A percentile compares a stretch with the other conserved stretches of the same genome.
Evolutionary conservation across 108 stramenopile genomes (phyloP).

Genomic region (Cyclotella choctawhatcheeana): DNA sequence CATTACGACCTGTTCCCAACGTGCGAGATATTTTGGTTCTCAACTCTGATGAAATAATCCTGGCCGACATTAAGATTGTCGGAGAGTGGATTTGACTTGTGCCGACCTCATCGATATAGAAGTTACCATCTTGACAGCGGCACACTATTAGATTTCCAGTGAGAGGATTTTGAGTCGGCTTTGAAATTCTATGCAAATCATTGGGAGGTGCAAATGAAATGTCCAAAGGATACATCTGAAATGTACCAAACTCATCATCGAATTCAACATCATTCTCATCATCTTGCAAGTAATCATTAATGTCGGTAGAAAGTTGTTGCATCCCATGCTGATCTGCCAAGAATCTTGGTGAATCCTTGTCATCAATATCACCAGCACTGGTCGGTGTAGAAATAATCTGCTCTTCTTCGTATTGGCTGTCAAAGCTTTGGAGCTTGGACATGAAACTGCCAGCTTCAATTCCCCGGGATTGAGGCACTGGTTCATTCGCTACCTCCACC

Average conservation of each 20-base stretch:
- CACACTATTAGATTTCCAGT: conserved; percentile 75
- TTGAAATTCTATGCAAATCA: conserved; percentile 14
- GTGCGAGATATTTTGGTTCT: conserved; percentile 51
- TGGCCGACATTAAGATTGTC: conserved; percentile 47
- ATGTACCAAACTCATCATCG: conserved; percentile 28
- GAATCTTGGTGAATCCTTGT: neutral
- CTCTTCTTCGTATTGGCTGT: neutral
- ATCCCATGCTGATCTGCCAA: neutral
- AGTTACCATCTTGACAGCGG: conserved; percentile 29
- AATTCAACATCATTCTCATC: conserved; percentile 14
- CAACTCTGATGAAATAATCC: conserved; percentile 62
- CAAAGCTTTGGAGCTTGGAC: neutral
- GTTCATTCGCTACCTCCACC: neutral
- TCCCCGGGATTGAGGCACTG: neutral
- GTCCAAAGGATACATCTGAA: conserved; percentile 21
- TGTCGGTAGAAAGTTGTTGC: conserved; percentile 4
- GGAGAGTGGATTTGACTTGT: conserved; percentile 4
- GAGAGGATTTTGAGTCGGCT: conserved; percentile 68
- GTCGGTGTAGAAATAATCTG: too few species aligned
- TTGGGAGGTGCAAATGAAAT: conserved; percentile 6
- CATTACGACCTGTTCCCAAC: conserved; percentile 35
- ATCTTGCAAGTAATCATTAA: conserved; percentile 1
- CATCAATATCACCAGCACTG: too few species aligned
- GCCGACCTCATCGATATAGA: conserved; percentile 59
- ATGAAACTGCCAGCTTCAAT: neutral